These are phyloP conservation scores for Podaxis sp. DNA, from an alignment of 768 basidiomycete species.

Conservation along the genomic window DNA sequence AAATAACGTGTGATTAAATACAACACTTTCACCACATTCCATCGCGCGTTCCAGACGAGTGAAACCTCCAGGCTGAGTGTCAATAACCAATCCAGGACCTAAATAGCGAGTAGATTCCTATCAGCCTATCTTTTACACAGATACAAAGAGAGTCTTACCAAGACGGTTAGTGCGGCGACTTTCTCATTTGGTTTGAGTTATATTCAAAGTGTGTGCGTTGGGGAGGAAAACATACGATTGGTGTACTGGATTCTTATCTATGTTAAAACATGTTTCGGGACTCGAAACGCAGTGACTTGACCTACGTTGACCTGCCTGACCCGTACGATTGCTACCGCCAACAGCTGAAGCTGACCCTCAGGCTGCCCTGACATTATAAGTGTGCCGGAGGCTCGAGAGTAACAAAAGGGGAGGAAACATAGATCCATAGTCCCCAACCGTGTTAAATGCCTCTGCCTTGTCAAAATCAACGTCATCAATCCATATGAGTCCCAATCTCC, in stretches of 20 bases:
- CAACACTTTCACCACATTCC: neutral
- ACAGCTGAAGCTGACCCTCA: too few relatives aligned
- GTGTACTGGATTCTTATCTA: neutral
- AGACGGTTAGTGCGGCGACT: neutral
- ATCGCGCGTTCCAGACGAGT: neutral
- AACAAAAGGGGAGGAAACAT: too few relatives aligned
- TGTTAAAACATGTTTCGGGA: neutral
- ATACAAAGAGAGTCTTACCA: neutral
- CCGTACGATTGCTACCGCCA: neutral
- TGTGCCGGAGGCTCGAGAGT: too few relatives aligned
- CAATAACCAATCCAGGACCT: constrained; percentile 3
- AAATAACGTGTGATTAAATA: constrained; percentile 5
- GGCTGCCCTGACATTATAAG: too few relatives aligned
- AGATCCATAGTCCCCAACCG: too few relatives aligned
- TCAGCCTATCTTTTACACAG: neutral
- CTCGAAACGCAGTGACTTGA: neutral
- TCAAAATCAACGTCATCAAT: too few relatives aligned
- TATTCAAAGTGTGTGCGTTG: neutral
- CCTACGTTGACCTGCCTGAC: neutral
- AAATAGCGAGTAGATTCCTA: neutral
- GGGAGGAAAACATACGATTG: neutral
- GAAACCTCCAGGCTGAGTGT: constrained; percentile 1
- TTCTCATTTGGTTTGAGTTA: neutral
- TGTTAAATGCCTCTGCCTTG: too few relatives aligned
- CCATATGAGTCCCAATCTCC: too few relatives aligned